Percentiles rank a stretch among this genome's conserved stretches.
phyloP scores from a whole-genome alignment of 1,139 yeast species.

The Lipomyces yarrowii region DNA sequence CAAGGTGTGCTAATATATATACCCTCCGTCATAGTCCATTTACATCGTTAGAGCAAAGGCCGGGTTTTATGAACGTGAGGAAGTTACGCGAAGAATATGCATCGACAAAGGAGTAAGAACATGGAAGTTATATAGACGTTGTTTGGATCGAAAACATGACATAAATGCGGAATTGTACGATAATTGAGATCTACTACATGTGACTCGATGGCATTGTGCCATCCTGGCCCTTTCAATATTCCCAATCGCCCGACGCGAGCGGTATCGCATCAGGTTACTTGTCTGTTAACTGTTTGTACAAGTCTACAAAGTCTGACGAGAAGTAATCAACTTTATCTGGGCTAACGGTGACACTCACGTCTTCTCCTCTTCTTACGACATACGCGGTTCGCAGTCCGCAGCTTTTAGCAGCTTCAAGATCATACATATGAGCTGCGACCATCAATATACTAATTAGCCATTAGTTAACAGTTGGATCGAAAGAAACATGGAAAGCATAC shows the following conservation, averaged over 20 bases:
- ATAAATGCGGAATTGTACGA: background rate
- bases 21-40: constrained; percentile 15
- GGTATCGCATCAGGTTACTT: background rate
- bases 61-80: constrained; percentile 19
- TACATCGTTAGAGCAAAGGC: constrained; percentile 22
- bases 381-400: constrained; percentile 32
- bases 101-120: background rate
- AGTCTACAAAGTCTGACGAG: constrained; percentile 15
- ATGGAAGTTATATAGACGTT: background rate
- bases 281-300: constrained; percentile 15
- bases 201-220: background rate
- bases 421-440: constrained; percentile 34
- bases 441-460: constrained; percentile 19
- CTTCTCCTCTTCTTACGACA: constrained; percentile 28
- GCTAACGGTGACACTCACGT: constrained; percentile 11
- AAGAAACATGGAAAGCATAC: constrained; percentile 3
- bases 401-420: constrained; percentile 30
- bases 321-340: constrained; percentile 22
- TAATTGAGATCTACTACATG: background rate
- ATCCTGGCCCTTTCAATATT: too few species aligned
- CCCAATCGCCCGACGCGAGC: background rate
- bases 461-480: background rate
- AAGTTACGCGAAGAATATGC: constrained; percentile 6
- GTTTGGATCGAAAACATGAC: background rate
- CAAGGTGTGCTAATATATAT: background rate